phyloP scores from a whole-genome alignment of 1,139 yeast species.

The Candida freyschussii region DNA sequence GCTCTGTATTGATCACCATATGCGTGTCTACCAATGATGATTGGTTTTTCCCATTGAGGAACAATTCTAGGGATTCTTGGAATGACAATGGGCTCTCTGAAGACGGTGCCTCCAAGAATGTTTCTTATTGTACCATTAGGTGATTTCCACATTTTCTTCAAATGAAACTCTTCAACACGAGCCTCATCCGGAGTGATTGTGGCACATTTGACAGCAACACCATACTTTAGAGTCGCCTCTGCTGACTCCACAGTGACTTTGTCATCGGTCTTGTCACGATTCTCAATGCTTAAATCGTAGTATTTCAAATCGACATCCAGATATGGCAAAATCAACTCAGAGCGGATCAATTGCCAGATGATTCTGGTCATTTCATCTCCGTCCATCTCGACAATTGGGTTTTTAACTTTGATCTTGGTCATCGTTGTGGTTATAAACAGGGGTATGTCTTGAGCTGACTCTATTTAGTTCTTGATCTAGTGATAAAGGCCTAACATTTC shows the following conservation, averaged over 20 bases:
- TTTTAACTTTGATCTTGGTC: slow-evolving; percentile 57
- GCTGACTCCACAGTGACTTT: slow-evolving; percentile 74
- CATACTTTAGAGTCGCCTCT: slow-evolving; percentile 65
- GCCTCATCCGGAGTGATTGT: slow-evolving; percentile 84
- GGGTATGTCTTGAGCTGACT: slow-evolving; percentile 1
- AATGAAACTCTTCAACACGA: slow-evolving; percentile 67
- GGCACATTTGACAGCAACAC: slow-evolving; percentile 83
- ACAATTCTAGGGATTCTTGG: slow-evolving; percentile 72
- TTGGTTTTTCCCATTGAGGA: slow-evolving; percentile 78
- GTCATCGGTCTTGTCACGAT: slow-evolving; percentile 69
- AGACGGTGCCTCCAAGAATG: slow-evolving; percentile 77
- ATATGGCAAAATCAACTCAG: slow-evolving; percentile 63
- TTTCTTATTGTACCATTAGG: slow-evolving; percentile 85
- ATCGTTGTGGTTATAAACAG: slow-evolving; percentile 2
- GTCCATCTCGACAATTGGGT: slow-evolving; percentile 76
- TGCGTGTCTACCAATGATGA: slow-evolving; percentile 83
- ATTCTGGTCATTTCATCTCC: slow-evolving; percentile 88
- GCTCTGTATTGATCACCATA: slow-evolving; percentile 84
- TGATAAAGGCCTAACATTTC: too few relatives aligned
- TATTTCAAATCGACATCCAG: slow-evolving; percentile 69
- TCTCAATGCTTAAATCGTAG: slow-evolving; percentile 67
- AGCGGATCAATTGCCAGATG: slow-evolving; percentile 74
- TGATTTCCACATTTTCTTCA: slow-evolving; percentile 81
- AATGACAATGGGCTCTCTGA: slow-evolving; percentile 78
- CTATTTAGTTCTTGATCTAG: too few relatives aligned